These are phyloP conservation scores for Claviceps sp. DNA, from an alignment of 2,329 filamentous ascomycete genomes.

Conservation along the genomic window DNA sequence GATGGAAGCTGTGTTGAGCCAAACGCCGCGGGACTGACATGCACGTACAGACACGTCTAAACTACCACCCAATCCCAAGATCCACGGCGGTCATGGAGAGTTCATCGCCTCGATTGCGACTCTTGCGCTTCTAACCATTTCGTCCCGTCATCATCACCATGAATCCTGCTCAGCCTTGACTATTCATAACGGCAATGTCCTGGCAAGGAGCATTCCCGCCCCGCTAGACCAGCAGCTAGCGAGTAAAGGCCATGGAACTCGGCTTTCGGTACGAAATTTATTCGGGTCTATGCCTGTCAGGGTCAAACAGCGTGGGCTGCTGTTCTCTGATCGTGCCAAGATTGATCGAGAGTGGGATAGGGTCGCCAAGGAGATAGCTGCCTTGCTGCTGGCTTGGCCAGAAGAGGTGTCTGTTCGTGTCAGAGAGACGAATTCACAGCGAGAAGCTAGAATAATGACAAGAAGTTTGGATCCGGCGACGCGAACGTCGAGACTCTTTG, in stretches of 20 bases:
- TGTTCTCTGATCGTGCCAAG: conserved; percentile 34
- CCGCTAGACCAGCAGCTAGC: conserved; percentile 42
- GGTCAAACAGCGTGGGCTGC: conserved; percentile 59
- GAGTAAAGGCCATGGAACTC: conserved; percentile 54
- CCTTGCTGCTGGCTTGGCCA: conserved; percentile 59
- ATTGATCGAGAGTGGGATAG: conserved; percentile 52
- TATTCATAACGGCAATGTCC: conserved; percentile 54
- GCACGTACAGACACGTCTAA: conserved; percentile 61
- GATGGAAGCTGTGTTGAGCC: background rate
- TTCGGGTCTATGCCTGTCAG: conserved; percentile 88
- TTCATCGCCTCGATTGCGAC: conserved; percentile 68
- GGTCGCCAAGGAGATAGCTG: conserved; percentile 44
- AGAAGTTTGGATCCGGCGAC: conserved; percentile 10
- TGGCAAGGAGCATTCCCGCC: conserved; percentile 52
- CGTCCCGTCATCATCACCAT: conserved; percentile 52
- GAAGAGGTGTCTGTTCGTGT: conserved; percentile 41
- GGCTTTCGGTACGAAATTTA: conserved; percentile 61
- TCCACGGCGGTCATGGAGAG: conserved; percentile 55
- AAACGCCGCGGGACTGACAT: background rate
- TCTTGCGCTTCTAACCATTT: conserved; percentile 63
- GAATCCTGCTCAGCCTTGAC: conserved; percentile 50
- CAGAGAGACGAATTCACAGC: conserved; percentile 31
- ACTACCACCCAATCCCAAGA: conserved; percentile 28
- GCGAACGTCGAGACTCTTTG: conserved; percentile 37
- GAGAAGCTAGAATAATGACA: conserved; percentile 24